Conservation (phyloP, 345 rosid genomes). For the Cardiospermum halicacabum region DNA sequence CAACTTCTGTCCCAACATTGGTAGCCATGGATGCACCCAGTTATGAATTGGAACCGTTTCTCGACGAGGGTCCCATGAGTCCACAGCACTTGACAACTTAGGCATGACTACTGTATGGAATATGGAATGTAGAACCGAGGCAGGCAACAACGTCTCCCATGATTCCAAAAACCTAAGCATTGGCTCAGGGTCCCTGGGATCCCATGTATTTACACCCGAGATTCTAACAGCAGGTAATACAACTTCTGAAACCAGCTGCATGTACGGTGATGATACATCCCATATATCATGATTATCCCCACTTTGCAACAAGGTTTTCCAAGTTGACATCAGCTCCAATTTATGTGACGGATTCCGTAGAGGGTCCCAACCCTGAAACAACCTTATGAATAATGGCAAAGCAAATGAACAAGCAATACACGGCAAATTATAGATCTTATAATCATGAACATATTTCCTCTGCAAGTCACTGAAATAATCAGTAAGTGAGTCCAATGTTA, state of each 20-base stretch:
- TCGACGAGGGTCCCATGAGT: conserved; percentile 77
- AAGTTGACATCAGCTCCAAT: conserved; percentile 45
- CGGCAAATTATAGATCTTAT: conserved; percentile 68
- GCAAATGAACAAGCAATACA: conserved; percentile 73
- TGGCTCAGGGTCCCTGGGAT: conserved; percentile 87
- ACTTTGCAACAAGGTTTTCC: conserved; percentile 71
- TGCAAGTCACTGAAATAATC: conserved; percentile 46
- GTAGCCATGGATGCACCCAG: conserved; percentile 98
- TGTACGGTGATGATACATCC: conserved; percentile 60
- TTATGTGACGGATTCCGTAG: conserved; percentile 64
- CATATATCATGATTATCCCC: conserved; percentile 64
- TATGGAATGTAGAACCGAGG: conserved; percentile 55
- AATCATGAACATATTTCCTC: conserved; percentile 58
- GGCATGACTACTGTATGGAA: conserved; percentile 65
- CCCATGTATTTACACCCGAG: conserved; percentile 86
- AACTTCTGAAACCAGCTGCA: conserved; percentile 72
- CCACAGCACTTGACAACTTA: conserved; percentile 76
- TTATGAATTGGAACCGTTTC: conserved; percentile 83
- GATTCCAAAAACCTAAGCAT: conserved; percentile 86
- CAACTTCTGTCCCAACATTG: conserved; percentile 67
- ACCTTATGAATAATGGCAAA: conserved; percentile 69
- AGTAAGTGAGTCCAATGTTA: conserved; percentile 62
- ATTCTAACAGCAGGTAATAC: conserved; percentile 79
- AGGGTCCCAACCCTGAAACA: conserved; percentile 97
- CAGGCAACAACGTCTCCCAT: conserved; percentile 74